Conservation (phyloP, 768 basidiomycete species). For the Boletus huronensis region DNA sequence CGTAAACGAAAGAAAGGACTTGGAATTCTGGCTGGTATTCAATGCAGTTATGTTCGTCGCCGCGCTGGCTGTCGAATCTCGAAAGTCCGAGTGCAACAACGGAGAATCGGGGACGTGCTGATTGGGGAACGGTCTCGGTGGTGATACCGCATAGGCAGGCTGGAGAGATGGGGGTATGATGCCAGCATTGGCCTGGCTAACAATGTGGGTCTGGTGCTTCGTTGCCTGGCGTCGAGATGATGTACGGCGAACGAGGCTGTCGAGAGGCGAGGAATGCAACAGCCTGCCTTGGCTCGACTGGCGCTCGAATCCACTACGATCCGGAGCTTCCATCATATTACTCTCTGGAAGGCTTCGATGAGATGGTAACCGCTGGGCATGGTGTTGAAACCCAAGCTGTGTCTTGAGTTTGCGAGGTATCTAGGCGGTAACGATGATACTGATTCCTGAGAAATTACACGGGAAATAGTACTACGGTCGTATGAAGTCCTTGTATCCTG, state of each 20-base stretch:
- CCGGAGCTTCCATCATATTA: slow-evolving; percentile 25
- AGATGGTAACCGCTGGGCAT: slow-evolving; percentile 6
- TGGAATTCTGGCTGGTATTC: slow-evolving; percentile 16
- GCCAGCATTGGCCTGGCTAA: background rate
- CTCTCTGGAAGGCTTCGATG: slow-evolving; percentile 4
- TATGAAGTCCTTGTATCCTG: background rate
- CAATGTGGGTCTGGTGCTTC: slow-evolving; percentile 3
- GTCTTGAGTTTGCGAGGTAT: slow-evolving; percentile 3
- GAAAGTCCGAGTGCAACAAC: slow-evolving; percentile 47
- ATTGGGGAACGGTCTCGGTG: slow-evolving; percentile 8
- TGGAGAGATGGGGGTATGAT: slow-evolving; percentile 7
- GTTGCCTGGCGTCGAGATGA: slow-evolving; percentile 41
- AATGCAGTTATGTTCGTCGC: slow-evolving; percentile 21
- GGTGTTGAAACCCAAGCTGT: background rate
- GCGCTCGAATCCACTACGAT: slow-evolving; percentile 14
- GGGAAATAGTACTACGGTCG: background rate
- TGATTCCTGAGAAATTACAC: slow-evolving; percentile 9
- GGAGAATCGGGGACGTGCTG: slow-evolving; percentile 39
- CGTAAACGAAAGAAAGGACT: slow-evolving; percentile 27
- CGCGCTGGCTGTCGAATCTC: slow-evolving; percentile 38
- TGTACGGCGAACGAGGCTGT: slow-evolving; percentile 51
- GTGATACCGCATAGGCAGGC: slow-evolving; percentile 1
- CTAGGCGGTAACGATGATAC: slow-evolving; percentile 6
- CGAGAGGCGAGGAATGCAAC: slow-evolving; percentile 52
- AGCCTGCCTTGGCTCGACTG: slow-evolving; percentile 28